phyloP scores from a whole-genome alignment of 2,329 filamentous ascomycete species.

The Trichophyton mentagrophytes region DNA sequence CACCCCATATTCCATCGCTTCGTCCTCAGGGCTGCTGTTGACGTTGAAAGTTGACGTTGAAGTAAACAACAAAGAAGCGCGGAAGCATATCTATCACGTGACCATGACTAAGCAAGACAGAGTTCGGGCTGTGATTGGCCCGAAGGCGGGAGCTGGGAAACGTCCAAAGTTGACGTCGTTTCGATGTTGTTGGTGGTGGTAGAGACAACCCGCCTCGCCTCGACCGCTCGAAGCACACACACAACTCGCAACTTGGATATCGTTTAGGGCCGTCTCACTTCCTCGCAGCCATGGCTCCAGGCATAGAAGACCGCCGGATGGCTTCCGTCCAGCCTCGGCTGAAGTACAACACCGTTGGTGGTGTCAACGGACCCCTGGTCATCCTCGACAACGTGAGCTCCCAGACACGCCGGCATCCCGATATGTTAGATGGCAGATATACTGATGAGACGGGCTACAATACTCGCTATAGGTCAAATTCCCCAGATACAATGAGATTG shows the following conservation, averaged over 20 bases:
- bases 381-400: slow-evolving; percentile 81
- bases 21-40: not conserved
- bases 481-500: slow-evolving; percentile 94
- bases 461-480: slow-evolving; percentile 66
- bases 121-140: not conserved
- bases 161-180: not conserved
- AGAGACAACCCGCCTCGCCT: not conserved
- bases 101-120: not conserved
- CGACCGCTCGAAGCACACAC: not conserved
- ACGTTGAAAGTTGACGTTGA: not conserved
- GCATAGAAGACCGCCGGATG: slow-evolving; percentile 36
- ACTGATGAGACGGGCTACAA: not conserved
- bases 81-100: not conserved
- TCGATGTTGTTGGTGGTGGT: not conserved
- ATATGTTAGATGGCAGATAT: not conserved
- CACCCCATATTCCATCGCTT: not conserved
- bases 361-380: slow-evolving; percentile 94
- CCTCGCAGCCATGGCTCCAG: slow-evolving; percentile 26
- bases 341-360: slow-evolving; percentile 95
- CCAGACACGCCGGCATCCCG: not conserved
- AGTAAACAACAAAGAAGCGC: not conserved
- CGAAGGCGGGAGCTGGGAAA: not conserved
- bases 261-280: not conserved
- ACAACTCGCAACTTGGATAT: not conserved
- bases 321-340: slow-evolving; percentile 54